Evolutionary conservation across 208 protist genomes (phyloP).

Genomic region (Trypanosoma grayi): DNA sequence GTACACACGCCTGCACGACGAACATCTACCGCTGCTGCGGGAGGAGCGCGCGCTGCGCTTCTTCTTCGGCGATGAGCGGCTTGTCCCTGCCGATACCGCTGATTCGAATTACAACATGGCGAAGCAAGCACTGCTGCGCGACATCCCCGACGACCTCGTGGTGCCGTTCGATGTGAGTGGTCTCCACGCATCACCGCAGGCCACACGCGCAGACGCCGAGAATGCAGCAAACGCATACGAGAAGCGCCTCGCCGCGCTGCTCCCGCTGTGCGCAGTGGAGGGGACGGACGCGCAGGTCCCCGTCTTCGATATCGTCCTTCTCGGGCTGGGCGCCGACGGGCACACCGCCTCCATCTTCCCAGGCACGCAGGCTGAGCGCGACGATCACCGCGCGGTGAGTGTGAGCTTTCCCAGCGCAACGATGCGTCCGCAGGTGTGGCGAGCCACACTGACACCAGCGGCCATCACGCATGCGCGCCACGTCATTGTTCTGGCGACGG

Average conservation of each 20-base stretch:
- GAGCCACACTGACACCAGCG: constrained; percentile 61
- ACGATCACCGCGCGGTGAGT: constrained; percentile 31
- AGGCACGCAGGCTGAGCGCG: constrained; percentile 43
- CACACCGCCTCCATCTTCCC: constrained; percentile 87
- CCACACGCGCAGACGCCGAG: constrained; percentile 34
- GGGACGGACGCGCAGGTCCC: constrained; percentile 27
- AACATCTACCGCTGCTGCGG: constrained; percentile 41
- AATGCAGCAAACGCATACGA: constrained; percentile 42
- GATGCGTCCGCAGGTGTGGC: constrained; percentile 83
- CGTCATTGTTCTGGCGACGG: constrained; percentile 68
- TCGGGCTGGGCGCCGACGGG: constrained; percentile 78
- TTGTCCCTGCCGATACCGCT: constrained; percentile 41
- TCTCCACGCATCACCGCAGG: constrained; percentile 26
- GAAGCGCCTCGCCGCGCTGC: constrained; percentile 20
- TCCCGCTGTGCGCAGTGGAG: constrained; percentile 4
- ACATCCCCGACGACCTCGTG: constrained; percentile 44
- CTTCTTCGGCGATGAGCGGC: constrained; percentile 67
- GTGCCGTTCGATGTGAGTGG: constrained; percentile 37
- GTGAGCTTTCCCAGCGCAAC: constrained; percentile 64
- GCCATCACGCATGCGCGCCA: constrained; percentile 63
- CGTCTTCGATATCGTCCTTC: constrained; percentile 69
- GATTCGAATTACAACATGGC: constrained; percentile 76
- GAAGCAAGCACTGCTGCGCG: constrained; percentile 41
- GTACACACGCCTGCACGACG: constrained; percentile 42
- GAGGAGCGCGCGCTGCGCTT: constrained; percentile 40